Percentiles rank a stretch among this genome's conserved stretches.
phyloP scores from a whole-genome alignment of 495 filamentous ascomycete species.

The Xylaria sp. region DNA sequence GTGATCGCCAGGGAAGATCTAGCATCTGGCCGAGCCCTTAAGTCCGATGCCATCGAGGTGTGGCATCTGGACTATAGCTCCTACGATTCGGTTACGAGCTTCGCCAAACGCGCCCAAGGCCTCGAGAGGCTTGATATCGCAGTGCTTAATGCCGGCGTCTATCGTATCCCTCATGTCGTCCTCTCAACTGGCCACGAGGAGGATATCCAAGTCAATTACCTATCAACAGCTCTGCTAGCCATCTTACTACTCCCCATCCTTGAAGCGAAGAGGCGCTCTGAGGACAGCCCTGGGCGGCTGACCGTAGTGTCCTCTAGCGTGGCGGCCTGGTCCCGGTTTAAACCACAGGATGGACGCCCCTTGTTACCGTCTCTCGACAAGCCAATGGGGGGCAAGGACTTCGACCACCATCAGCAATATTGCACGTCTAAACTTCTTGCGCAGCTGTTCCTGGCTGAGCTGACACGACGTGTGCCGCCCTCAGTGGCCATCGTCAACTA shows the following conservation, averaged over 20 bases:
- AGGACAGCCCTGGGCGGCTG: constrained; percentile 32
- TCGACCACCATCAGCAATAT: constrained; percentile 46
- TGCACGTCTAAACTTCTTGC: constrained; percentile 58
- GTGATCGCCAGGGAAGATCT: constrained; percentile 44
- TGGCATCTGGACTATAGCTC: constrained; percentile 61
- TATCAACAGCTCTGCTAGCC: constrained; percentile 54
- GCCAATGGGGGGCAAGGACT: constrained; percentile 27
- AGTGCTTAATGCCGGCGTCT: constrained; percentile 58
- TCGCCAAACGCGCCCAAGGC: constrained; percentile 46
- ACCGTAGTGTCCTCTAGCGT: constrained; percentile 47
- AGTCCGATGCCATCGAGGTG: constrained; percentile 49
- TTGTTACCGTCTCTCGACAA: constrained; percentile 49
- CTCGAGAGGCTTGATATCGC: constrained; percentile 53
- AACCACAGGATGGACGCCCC: constrained; percentile 26
- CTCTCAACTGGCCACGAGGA: constrained; percentile 47
- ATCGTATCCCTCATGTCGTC: constrained; percentile 27
- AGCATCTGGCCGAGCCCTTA: constrained; percentile 25
- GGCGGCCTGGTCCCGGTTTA: constrained; percentile 42
- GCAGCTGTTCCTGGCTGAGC: constrained; percentile 53
- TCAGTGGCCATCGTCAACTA: constrained; percentile 30
- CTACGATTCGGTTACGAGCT: constrained; percentile 50
- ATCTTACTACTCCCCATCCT: constrained; percentile 44
- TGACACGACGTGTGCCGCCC: constrained; percentile 42
- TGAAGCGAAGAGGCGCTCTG: constrained; percentile 33
- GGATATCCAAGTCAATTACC: constrained; percentile 59